Percentiles rank a stretch among this genome's conserved stretches.
Conservation (phyloP, 805 yeast species). For the Phaffomyces antillensis region DNA sequence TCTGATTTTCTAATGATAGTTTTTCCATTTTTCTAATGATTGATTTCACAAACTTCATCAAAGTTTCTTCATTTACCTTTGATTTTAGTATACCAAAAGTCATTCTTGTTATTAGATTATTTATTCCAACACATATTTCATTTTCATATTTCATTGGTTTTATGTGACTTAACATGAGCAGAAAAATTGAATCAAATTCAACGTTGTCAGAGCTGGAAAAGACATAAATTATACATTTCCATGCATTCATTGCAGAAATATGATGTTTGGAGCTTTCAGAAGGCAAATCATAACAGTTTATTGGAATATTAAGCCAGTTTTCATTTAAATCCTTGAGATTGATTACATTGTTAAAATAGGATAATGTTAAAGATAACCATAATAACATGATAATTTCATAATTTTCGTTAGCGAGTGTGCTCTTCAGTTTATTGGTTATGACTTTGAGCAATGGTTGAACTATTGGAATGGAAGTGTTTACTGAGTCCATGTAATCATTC, state of each 20-base stretch:
- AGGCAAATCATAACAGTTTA: background rate
- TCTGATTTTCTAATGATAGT: too few species aligned
- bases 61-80: too few species aligned
- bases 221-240: conserved; percentile 5
- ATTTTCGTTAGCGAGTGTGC: background rate
- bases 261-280: background rate
- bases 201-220: background rate
- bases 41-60: too few species aligned
- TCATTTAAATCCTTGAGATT: background rate
- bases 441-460: conserved; percentile 1
- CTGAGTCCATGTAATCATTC: conserved; percentile 1
- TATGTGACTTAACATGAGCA: background rate
- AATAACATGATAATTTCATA: conserved; percentile 4
- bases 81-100: background rate
- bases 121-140: background rate
- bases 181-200: background rate
- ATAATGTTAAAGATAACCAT: conserved; percentile 19
- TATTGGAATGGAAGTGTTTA: conserved; percentile 8
- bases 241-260: conserved; percentile 1
- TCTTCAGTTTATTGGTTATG: background rate
- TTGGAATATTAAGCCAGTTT: conserved; percentile 2
- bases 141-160: background rate
- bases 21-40: too few species aligned
- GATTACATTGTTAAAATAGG: conserved; percentile 8
- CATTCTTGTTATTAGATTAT: background rate